Evolutionary conservation across 228 moss, liverwort and hornwort species (phyloP), one percentile per base, ranked within the genome.

Genomic region (Sphagnum fallax): DNA sequence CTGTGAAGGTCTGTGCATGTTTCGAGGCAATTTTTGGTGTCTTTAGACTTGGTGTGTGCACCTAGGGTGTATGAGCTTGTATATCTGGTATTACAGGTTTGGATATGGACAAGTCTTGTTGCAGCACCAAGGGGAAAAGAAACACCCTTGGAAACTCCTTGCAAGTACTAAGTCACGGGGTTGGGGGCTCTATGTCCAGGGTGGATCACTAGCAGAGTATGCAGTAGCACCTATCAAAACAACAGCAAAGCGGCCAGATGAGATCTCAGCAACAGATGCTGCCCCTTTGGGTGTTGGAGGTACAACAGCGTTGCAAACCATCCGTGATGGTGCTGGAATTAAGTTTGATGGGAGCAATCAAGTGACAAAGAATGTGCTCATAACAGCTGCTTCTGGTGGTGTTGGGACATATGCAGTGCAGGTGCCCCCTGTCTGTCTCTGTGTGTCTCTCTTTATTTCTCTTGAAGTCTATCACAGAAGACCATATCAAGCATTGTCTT

Each of bases 331-430:
- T 32, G 87, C 84, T 7, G 84, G 81, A 60, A 52, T 87, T 5
- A 81, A 79, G 58, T 73, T 84, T 51, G 84, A 87, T 75, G 84
- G 87, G 0, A 84, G 79, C 64, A 51, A 48, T 14, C 63, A 73
- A 50, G 49, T 15, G 48, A 69, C 49, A 51, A 84, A 75, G 70
- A 87, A 81, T 55, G 0, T 87, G 61, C 87, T 87, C 51, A 73
- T 87, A 47, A 87, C 87, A 62, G 84, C 81, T 32, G 87, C 87
- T 32, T 87, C 87, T 52, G 87, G 87, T n/a, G 87, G 87, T 47
- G 87, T 87, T 52, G 87, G 87, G 63, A 80, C 79, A 8, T 87
- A 76, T 13, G 81, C 77, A 18, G 79, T 87, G 9, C 87, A 87
- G 87, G 87, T 87, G 53, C 8, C 49, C 61, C 61, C 16, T 53